These are phyloP conservation scores for Anthracocystis walkeri DNA, from an alignment of 1,284 basidiomycete genomes.

Conservation along the genomic window DNA sequence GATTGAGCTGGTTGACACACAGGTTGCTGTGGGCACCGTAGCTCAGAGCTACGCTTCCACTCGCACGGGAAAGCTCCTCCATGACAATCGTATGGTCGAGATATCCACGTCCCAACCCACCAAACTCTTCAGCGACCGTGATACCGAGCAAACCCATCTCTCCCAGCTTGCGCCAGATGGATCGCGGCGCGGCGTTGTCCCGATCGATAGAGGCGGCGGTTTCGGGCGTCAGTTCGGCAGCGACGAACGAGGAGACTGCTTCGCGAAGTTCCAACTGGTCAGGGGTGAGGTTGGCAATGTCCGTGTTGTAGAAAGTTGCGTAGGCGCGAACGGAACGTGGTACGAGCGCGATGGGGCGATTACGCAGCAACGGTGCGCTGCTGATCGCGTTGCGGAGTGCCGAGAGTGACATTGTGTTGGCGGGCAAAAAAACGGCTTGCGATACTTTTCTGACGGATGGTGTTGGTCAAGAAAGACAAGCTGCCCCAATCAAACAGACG, in stretches of 20 bases:
- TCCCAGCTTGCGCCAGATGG: constrained; percentile 61
- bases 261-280: constrained; percentile 54
- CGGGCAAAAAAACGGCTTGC: background rate
- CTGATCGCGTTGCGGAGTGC: constrained; percentile 12
- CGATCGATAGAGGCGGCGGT: constrained; percentile 52
- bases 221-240: constrained; percentile 46
- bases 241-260: constrained; percentile 48
- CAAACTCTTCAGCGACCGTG: constrained; percentile 58
- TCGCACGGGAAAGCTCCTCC: constrained; percentile 81
- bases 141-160: constrained; percentile 63
- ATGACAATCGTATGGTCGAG: constrained; percentile 63
- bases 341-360: too few species aligned
- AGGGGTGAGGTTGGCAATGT: constrained; percentile 49
- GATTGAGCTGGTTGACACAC: constrained; percentile 76
- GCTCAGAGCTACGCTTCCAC: constrained; percentile 88
- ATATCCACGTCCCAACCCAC: constrained; percentile 60
- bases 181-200: constrained; percentile 50
- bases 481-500: too few species aligned
- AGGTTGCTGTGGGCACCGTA: constrained; percentile 82
- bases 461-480: too few species aligned
- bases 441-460: background rate
- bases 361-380: constrained; percentile 3
- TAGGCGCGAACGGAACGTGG: background rate
- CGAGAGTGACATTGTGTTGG: constrained; percentile 23
- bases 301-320: constrained; percentile 54